Evolutionary conservation across 2,329 filamentous ascomycete genomes (phyloP).

Genomic region (Colletotrichum gloeosporioides): DNA sequence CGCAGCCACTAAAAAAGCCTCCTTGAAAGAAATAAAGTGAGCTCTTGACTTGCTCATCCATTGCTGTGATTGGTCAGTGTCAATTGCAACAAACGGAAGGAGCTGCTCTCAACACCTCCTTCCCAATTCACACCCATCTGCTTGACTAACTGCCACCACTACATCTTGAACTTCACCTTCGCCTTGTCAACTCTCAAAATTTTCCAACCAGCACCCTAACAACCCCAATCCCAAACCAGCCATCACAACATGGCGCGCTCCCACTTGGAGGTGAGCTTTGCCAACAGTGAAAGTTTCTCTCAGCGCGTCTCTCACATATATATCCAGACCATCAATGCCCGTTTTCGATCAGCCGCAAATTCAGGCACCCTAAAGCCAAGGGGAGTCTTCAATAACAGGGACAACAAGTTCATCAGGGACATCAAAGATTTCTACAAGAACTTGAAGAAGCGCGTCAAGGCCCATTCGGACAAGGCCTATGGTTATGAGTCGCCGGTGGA

Average conservation of each 20-base stretch:
- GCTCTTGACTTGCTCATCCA: not conserved
- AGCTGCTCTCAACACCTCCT: not conserved
- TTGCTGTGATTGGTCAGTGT: not conserved
- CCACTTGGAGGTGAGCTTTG: not conserved
- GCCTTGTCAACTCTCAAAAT: not conserved
- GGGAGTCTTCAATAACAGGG: not conserved
- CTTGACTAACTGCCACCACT: not conserved
- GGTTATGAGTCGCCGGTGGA: not conserved
- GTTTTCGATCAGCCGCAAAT: not conserved
- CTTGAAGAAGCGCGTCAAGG: not conserved
- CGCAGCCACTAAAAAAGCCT: not conserved
- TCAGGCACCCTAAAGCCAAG: not conserved
- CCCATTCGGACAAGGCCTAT: not conserved
- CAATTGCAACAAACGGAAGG: not conserved
- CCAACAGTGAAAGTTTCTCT: not conserved
- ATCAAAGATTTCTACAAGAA: not conserved
- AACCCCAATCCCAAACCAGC: rapidly evolving
- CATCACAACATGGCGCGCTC: not conserved
- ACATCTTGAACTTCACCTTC: not conserved
- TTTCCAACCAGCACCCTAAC: not conserved
- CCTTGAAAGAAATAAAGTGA: not conserved
- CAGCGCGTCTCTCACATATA: rapidly evolving
- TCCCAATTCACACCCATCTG: not conserved
- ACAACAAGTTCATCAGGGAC: not conserved
- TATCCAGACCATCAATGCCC: not conserved